These are phyloP conservation scores for Sherardia arvensis DNA, from an alignment of 257 asterid genomes.

Conservation along the genomic window DNA sequence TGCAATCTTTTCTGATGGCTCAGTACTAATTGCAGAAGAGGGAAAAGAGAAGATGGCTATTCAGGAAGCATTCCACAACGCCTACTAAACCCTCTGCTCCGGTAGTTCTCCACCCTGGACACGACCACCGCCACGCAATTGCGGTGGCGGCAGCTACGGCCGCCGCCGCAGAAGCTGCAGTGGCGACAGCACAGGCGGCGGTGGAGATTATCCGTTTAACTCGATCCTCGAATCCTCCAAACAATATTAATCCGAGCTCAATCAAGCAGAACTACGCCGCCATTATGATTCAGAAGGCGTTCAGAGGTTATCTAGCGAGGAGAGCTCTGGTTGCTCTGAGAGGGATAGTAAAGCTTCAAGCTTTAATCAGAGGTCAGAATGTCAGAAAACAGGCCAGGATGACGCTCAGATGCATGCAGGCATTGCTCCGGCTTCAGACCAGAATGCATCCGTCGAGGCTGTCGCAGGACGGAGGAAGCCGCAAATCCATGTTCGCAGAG, in stretches of 20 bases:
- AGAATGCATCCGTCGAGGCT: conserved; percentile 57
- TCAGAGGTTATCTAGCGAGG: conserved; percentile 77
- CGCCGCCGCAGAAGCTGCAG: conserved; percentile 78
- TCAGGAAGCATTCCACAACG: conserved; percentile 36
- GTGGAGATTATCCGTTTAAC: conserved; percentile 64
- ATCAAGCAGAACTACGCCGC: conserved; percentile 51
- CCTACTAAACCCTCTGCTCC: conserved; percentile 9
- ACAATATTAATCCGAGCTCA: conserved; percentile 9
- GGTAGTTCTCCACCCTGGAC: conserved; percentile 6
- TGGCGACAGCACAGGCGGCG: conserved; percentile 66
- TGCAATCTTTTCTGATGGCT: background rate
- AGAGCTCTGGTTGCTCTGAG: conserved; percentile 79
- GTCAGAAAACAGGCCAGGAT: conserved; percentile 81
- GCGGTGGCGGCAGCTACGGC: conserved; percentile 69
- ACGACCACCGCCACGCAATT: conserved; percentile 63
- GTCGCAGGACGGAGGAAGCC: conserved; percentile 61
- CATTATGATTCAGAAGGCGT: conserved; percentile 61
- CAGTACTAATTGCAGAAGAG: conserved; percentile 32
- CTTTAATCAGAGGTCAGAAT: conserved; percentile 83
- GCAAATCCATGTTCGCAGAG: conserved; percentile 74
- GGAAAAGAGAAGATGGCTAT: conserved; percentile 78
- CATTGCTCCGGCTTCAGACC: conserved; percentile 82
- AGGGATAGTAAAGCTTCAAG: conserved; percentile 92
- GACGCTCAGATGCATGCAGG: conserved; percentile 90
- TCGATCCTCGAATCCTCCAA: conserved; percentile 21